Conservation (phyloP, 257 asterid genomes). For the Verbascum thapsus region DNA sequence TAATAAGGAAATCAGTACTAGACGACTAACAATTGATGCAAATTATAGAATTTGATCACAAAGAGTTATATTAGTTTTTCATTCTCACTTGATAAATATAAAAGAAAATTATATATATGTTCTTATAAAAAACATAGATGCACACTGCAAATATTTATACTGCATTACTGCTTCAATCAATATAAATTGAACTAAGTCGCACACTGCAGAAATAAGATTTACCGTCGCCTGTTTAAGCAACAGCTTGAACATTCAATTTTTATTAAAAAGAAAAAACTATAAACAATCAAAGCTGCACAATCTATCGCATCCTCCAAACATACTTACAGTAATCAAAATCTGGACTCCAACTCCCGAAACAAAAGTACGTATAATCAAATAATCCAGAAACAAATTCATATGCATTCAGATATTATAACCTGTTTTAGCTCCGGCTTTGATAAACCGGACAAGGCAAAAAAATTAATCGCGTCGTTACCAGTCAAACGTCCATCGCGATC, state of each 20-base stretch:
- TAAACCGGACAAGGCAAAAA: constrained; percentile 69
- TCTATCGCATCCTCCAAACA: not conserved
- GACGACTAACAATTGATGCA: constrained; percentile 15
- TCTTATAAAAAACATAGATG: not conserved
- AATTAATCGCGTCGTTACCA: constrained; percentile 67
- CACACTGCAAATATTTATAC: not conserved
- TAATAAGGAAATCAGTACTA: not conserved
- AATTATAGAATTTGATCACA: not conserved
- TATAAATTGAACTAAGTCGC: not conserved
- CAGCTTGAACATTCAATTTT: too few relatives aligned
- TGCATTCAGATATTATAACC: constrained; percentile 37
- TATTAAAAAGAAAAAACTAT: not conserved
- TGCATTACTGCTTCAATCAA: constrained; percentile 3
- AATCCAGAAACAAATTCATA: not conserved
- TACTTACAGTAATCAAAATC: not conserved
- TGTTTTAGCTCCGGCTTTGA: constrained; percentile 76
- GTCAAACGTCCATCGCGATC: constrained; percentile 87
- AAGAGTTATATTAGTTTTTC: not conserved
- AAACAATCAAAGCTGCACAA: not conserved
- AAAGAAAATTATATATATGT: constrained; percentile 1
- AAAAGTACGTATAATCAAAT: not conserved
- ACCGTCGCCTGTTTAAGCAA: too few relatives aligned
- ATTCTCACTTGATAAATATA: not conserved
- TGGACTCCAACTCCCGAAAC: not conserved
- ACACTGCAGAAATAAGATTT: too few relatives aligned